Evolutionary conservation across 345 rosid genomes (phyloP).

Genomic region (Linum tenue): DNA sequence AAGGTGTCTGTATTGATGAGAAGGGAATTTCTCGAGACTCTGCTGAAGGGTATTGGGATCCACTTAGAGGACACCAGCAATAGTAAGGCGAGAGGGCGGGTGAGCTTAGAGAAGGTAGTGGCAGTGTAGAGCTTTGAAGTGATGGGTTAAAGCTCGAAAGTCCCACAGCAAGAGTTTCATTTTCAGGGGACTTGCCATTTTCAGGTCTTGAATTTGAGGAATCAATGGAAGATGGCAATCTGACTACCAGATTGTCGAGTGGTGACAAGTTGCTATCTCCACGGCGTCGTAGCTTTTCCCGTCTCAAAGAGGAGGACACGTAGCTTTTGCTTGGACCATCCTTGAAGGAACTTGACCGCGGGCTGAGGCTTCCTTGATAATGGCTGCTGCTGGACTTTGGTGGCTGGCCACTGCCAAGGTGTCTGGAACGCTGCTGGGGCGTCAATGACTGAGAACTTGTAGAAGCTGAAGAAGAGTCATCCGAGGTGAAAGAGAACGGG

Average conservation of each 20-base stretch:
- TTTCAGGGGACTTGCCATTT: slow-evolving; percentile 20
- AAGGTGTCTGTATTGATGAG: slow-evolving; percentile 40
- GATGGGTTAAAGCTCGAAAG: slow-evolving; percentile 24
- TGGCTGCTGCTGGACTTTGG: slow-evolving; percentile 32
- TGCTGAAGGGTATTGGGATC: slow-evolving; percentile 33
- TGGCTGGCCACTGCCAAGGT: slow-evolving; percentile 31
- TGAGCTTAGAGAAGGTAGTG: slow-evolving; percentile 29
- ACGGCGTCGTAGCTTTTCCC: slow-evolving; percentile 58
- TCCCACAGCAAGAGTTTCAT: slow-evolving; percentile 17
- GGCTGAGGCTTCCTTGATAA: slow-evolving; percentile 73
- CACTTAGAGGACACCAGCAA: slow-evolving; percentile 79
- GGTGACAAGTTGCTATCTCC: slow-evolving; percentile 49
- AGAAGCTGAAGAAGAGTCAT: slow-evolving; percentile 11
- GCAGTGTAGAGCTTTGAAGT: slow-evolving; percentile 26
- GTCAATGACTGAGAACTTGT: slow-evolving; percentile 24
- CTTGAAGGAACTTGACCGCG: slow-evolving; percentile 71
- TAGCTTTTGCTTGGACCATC: slow-evolving; percentile 45
- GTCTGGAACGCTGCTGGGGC: slow-evolving; percentile 42
- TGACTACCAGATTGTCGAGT: slow-evolving; percentile 28
- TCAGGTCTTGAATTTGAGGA: slow-evolving; percentile 23
- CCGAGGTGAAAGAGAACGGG: slow-evolving; percentile 16
- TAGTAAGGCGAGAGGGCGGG: slow-evolving; percentile 72
- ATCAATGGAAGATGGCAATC: slow-evolving; percentile 26
- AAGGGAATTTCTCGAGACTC: slow-evolving; percentile 29
- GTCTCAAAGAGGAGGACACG: slow-evolving; percentile 32